A percentile compares a stretch with the other conserved stretches of the same genome.
These are phyloP conservation scores for Linderniella brevidens DNA, from an alignment of 257 asterid species.

Conservation along the genomic window DNA sequence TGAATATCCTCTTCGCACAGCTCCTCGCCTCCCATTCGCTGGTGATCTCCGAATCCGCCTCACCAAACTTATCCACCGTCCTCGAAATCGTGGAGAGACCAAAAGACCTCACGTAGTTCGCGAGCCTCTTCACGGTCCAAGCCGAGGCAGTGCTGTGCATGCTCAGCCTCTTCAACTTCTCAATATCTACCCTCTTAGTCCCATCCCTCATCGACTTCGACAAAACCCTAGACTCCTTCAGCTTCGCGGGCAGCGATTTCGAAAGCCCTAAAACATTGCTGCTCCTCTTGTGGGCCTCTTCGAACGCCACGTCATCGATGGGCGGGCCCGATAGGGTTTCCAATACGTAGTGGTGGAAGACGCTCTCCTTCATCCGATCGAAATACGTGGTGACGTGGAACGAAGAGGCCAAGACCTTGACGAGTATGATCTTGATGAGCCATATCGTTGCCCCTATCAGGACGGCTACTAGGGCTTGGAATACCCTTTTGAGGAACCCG, in stretches of 20 bases:
- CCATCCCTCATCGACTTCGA: constrained; percentile 19
- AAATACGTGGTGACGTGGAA: constrained; percentile 45
- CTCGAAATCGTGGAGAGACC: constrained; percentile 16
- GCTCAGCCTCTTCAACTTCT: constrained; percentile 31
- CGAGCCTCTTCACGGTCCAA: constrained; percentile 43
- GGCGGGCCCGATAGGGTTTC: constrained; percentile 43
- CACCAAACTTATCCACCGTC: neutral
- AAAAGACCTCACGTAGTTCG: constrained; percentile 30
- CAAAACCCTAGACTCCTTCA: constrained; percentile 17
- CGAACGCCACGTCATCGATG: constrained; percentile 17
- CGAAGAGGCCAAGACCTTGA: constrained; percentile 36
- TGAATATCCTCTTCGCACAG: neutral
- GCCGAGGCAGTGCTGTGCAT: constrained; percentile 31
- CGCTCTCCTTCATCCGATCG: constrained; percentile 48
- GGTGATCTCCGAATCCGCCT: neutral
- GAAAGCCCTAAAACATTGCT: constrained; percentile 9
- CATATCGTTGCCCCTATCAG: constrained; percentile 36
- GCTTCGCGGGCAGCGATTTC: constrained; percentile 17
- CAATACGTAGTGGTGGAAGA: constrained; percentile 34
- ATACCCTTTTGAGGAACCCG: constrained; percentile 16
- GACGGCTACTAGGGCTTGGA: constrained; percentile 29
- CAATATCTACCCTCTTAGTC: constrained; percentile 37
- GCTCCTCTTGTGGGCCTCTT: too few species aligned
- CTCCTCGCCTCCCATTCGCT: neutral
- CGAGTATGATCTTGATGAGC: constrained; percentile 36